Evolutionary conservation across 2,329 filamentous ascomycete species (phyloP).

Genomic region (Cercospora zeae-maydis): DNA sequence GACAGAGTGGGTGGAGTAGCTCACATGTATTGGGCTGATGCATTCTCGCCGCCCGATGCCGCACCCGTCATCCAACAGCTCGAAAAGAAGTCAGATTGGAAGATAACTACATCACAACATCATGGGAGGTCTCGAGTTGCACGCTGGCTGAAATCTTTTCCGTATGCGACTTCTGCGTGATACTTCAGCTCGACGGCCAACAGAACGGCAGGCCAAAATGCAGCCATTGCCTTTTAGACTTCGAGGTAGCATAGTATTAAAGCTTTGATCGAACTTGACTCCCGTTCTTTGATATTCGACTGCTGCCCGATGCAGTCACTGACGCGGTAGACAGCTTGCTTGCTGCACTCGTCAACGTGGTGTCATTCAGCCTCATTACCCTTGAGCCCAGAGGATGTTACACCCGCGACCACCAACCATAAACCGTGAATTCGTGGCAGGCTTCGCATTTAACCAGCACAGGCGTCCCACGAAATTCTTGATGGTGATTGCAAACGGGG

Average conservation of each 20-base stretch:
- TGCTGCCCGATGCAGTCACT: background rate
- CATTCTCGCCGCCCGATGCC: background rate
- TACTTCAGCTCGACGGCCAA: background rate
- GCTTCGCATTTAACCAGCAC: no score
- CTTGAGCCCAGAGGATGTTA: no score
- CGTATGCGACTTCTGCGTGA: background rate
- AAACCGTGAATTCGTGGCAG: no score
- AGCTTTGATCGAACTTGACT: background rate
- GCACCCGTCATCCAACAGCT: background rate
- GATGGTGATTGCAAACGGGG: no score
- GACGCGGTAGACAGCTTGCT: no score
- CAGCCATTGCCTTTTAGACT: background rate
- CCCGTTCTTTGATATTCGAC: background rate
- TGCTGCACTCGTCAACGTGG: no score
- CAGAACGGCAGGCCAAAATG: background rate
- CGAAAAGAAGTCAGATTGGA: background rate
- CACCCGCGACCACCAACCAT: no score
- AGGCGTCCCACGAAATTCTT: no score
- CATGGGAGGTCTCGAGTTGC: background rate
- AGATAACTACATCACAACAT: background rate
- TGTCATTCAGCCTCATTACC: no score
- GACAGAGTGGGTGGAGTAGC: background rate
- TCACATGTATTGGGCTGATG: background rate
- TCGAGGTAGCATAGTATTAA: background rate
- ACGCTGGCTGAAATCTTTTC: background rate